Evolutionary conservation across 352 stramenopile genomes (phyloP).

Genomic region (Phytophthora nicotianae): DNA sequence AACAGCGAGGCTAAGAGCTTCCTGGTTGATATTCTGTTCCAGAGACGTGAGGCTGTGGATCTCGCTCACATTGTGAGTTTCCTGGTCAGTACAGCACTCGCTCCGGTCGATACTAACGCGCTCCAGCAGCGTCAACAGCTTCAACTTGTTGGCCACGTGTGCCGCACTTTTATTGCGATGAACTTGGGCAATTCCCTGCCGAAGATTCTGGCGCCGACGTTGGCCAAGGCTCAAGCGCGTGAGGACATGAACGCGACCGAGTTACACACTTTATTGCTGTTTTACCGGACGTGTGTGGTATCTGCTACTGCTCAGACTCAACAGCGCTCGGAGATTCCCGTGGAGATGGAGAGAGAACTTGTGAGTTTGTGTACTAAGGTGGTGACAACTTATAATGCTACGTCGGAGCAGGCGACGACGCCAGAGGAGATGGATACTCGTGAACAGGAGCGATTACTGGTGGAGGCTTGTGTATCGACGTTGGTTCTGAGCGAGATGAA

Average conservation of each 20-base stretch:
- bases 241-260: constrained; percentile 48
- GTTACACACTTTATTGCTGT: constrained; percentile 63
- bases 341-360: constrained; percentile 51
- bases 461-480: constrained; percentile 36
- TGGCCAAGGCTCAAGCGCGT: constrained; percentile 50
- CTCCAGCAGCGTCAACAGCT: constrained; percentile 50
- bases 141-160: constrained; percentile 68
- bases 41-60: constrained; percentile 64
- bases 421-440: constrained; percentile 27
- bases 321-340: constrained; percentile 46
- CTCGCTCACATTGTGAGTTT: constrained; percentile 82
- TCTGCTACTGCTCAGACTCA: constrained; percentile 34
- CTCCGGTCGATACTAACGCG: constrained; percentile 26
- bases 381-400: constrained; percentile 16
- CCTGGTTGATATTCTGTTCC: constrained; percentile 80
- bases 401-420: constrained; percentile 12
- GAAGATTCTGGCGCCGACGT: constrained; percentile 69
- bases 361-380: constrained; percentile 29
- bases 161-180: constrained; percentile 64
- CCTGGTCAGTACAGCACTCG: constrained; percentile 76
- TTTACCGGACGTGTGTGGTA: constrained; percentile 61
- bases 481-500: constrained; percentile 29
- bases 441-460: constrained; percentile 30
- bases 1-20: constrained; percentile 80
- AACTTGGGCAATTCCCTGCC: constrained; percentile 68